Evolutionary conservation across 2,329 filamentous ascomycete genomes (phyloP), one percentile per base, ranked within the genome.

Genomic region (Lachnum nothofagi): DNA sequence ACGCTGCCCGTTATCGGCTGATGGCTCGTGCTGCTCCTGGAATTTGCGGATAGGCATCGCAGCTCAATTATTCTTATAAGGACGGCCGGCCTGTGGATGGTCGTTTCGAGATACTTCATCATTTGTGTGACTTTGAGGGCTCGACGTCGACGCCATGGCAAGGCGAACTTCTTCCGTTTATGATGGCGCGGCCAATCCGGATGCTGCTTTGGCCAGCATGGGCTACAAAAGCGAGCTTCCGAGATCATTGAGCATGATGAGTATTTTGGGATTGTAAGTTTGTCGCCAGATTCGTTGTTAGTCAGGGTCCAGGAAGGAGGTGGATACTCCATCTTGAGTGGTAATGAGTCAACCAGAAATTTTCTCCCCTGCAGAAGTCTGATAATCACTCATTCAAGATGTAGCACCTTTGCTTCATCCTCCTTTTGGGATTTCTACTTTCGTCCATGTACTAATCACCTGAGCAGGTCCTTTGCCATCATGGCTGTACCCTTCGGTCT

Each of bases 161-260:
- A 45, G 34, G 12, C 42, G 31, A 45, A 35, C 41, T 46, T 45
- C 48, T 10, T 33, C 42, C 25, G 27, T 47, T 22, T 47, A 49
- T 38, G 45, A 56, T 54, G 59, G 54, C 45, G 40, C 48, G 37
- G 41, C 35, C 42, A 52, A 55, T 46, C 52, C 53, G 16, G 49
- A 57, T 44, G 48, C 50, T 7, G 52, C 47, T 2, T 34, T 60
- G 25, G 55, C 53, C 7, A 58, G 48, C 31, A 56, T 86, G 80
- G 83, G 83, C 44, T 86, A 86, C 71, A 78, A 78, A 67, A 73
- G 75, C 45, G 83, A 86, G 63, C 63, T 88, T 37, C 82, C 83
- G 14, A 74, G 83, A 51, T 82, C 79, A 57, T 65, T 87, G 54
- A 81, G 78, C 63, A 86, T 86, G 82, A 66, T 86, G 60, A 83